A percentile compares a stretch with the other conserved stretches of the same genome.
These are phyloP conservation scores for Aspergillus sp. DNA, from an alignment of 2,329 filamentous ascomycete genomes.

Conservation along the genomic window DNA sequence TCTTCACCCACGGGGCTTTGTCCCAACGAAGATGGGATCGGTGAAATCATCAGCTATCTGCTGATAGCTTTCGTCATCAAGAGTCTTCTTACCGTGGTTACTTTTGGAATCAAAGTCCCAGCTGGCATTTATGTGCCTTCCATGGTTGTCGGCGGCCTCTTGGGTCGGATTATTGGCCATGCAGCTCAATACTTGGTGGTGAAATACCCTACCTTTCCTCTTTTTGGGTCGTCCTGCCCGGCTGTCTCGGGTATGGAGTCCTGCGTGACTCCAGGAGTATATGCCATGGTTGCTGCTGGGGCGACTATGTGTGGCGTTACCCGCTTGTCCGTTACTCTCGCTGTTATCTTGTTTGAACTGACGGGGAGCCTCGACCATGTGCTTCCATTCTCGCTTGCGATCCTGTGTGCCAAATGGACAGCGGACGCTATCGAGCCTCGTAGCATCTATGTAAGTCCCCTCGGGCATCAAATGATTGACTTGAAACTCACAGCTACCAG, in stretches of 20 bases:
- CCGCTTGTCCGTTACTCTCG: slow-evolving; percentile 84
- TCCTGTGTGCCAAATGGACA: slow-evolving; percentile 97
- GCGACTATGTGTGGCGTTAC: slow-evolving; percentile 99
- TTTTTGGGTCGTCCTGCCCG: slow-evolving; percentile 71
- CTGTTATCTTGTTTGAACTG: slow-evolving; percentile 92
- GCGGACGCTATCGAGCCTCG: slow-evolving; percentile 91
- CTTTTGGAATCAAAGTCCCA: slow-evolving; percentile 94
- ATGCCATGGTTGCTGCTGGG: slow-evolving; percentile 89
- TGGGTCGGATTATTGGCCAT: slow-evolving; percentile 86
- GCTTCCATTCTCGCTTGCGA: slow-evolving; percentile 85
- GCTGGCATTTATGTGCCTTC: slow-evolving; percentile 97
- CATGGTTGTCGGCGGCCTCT: slow-evolving; percentile 94
- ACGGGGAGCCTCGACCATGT: slow-evolving; percentile 95
- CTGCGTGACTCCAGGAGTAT: slow-evolving; percentile 95
- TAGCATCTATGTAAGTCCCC: slow-evolving; percentile 74
- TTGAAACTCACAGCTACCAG: slow-evolving; percentile 39
- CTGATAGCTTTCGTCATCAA: slow-evolving; percentile 84
- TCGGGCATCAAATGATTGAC: not conserved
- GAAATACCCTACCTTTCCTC: slow-evolving; percentile 64
- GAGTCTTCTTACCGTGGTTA: slow-evolving; percentile 80
- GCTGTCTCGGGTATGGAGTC: slow-evolving; percentile 65
- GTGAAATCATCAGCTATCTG: slow-evolving; percentile 68
- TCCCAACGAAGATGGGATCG: slow-evolving; percentile 73
- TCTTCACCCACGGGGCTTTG: slow-evolving; percentile 74
- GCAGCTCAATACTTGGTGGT: slow-evolving; percentile 77